A percentile compares a stretch with the other conserved stretches of the same genome.
phyloP scores from a whole-genome alignment of 2,329 filamentous ascomycete species.

The Colletotrichum tofieldiae region DNA sequence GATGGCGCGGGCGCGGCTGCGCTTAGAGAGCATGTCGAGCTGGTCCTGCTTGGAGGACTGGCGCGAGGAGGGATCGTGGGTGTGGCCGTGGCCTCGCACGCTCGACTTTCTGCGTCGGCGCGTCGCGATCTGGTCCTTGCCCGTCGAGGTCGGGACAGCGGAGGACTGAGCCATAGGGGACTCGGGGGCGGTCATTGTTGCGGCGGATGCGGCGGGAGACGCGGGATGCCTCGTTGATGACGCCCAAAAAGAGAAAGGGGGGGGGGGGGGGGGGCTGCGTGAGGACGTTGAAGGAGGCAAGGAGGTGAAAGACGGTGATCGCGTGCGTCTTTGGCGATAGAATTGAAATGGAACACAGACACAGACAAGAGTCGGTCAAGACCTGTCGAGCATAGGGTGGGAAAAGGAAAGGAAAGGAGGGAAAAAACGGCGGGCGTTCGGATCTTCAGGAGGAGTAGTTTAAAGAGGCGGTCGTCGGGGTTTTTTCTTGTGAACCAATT shows the following conservation, averaged over 20 bases:
- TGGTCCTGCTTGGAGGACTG: conserved; percentile 36
- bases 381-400: conserved; percentile 15
- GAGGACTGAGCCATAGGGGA: conserved; percentile 25
- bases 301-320: background rate
- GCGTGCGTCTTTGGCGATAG: conserved; percentile 10
- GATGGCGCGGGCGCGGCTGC: conserved; percentile 38
- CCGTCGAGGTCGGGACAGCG: conserved; percentile 10
- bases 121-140: conserved; percentile 36
- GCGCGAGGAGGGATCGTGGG: conserved; percentile 9
- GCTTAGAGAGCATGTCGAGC: conserved; percentile 39
- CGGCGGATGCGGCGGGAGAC: background rate
- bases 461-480: conserved; percentile 33
- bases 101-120: conserved; percentile 42
- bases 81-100: conserved; percentile 34
- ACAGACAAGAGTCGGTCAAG: conserved; percentile 21
- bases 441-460: conserved; percentile 16
- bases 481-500: conserved; percentile 38
- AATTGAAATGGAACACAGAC: conserved; percentile 1
- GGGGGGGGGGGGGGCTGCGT: background rate
- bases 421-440: background rate
- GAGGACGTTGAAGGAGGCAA: background rate
- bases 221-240: background rate
- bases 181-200: conserved; percentile 40
- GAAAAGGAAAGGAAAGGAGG: background rate
- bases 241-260: background rate